Base-by-base conservation (phyloP, 352 stramenopile genomes). In the Pythium volutum region DNA sequence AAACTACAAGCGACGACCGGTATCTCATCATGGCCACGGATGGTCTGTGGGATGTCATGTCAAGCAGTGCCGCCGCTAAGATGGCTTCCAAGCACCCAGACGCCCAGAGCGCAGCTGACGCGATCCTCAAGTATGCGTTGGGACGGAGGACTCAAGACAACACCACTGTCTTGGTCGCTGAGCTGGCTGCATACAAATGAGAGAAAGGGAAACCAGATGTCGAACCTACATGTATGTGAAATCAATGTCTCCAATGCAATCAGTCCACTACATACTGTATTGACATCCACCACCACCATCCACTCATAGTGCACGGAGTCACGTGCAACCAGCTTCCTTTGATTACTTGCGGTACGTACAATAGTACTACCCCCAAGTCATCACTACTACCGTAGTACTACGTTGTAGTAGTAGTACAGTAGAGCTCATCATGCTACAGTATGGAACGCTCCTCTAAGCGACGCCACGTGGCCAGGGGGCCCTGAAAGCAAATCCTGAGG, bases 1-100 rank as follows among this genome's bases (percentile, higher is more conserved):
- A 60, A 29, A 73, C 91, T 53, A 73, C 69, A 39, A 67, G 67
- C 26, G 67, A 81, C 47, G 80, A 90, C 67, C 79, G 83, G 8
- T 95, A 79, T 62, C 72, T 95, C 50, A 88, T 95, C 60, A 59
- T 95, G 59, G 86, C 86, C 6, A 89, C 70, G 0, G 86, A 95
- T 55, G 86, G 86, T 1, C 75, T 95, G 14, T 95, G 86, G 86
- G 86, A 95, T 48, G 84, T 95, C 29, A 72, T 93, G 23, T 84
- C 81, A 9, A 95, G 70, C 67, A 78, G 75, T 52, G 59, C 66
- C 11, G 85, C 81, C 2, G 85, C 80, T 0, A 81, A 88, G 29
- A 60, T 93, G 31, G 83, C 79, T 0, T 26, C 70, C 36, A 68
- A 71, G 25, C 78, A 76, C 62, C 59, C 73, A 29, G 75, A 89